Base-by-base conservation (phyloP, 495 filamentous ascomycete genomes). In the Durotheca rogersii region DNA sequence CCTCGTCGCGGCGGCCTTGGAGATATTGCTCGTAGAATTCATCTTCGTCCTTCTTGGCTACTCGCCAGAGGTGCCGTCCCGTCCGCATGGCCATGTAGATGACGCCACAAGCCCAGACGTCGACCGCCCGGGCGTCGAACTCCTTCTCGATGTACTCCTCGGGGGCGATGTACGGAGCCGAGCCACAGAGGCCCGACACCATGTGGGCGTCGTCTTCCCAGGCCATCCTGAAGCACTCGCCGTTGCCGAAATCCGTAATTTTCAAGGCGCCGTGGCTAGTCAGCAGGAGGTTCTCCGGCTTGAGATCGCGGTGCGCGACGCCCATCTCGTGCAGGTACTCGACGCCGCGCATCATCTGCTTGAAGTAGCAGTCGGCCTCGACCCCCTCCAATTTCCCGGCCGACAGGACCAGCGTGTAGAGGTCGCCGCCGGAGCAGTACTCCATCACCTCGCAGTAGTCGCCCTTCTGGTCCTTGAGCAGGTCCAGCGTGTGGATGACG, bases 41-140 rank as follows among this genome's bases (percentile, higher is more conserved):
- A 58, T 98, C 93, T 60, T 96, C 92, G 32, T 93, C 92, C 66
- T 88, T 91, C 68, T 89, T 89, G 5, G 93, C 93, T 9, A 95
- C 79, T n/a, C 90, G 82, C 93, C 93, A 99, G 3, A 97, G 73
- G 71, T 99, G 94, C 23, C 93, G 76, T 32, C 93, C 93, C 11
- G 93, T 99, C 40, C 93, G 80, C 93, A 98, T 99, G 5, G 93
- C 93, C 94, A 99, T 97, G 73, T 99, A 99, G 45, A 99, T 97
- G 23, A 99, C 93, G 59, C 93, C 93, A 40, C 88, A 92, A 12
- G 93, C 94, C 93, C 93, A 99, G 35, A 97, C 84, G 64, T 99
- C 93, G 35, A 99, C 94, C 1, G 93, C 92, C 39, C 93, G 79
- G 10, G 93, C 94, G 66, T 99, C 93, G 48, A 99, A 99, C 67